Base-by-base conservation (phyloP, 1,284 basidiomycete species). In the Tilletia indica region DNA sequence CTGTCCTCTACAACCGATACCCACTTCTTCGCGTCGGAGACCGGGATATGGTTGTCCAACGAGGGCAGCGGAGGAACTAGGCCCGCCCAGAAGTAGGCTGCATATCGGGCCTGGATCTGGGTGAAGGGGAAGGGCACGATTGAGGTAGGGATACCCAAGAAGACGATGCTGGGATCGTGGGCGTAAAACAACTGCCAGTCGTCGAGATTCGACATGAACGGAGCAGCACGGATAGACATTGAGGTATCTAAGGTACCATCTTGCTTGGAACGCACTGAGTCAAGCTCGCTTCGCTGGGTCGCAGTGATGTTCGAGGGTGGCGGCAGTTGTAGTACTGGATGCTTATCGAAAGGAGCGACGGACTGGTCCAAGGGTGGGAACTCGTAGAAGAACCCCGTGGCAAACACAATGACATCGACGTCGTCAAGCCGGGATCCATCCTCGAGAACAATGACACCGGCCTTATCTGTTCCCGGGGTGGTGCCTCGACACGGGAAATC, bases 41-140 rank as follows among this genome's bases (percentile, higher is more conserved):
- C 54, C 4, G 61, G 64, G 21, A 68, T 16, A 5, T 14, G 14
- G 3, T 36, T 38, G 63, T 71, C 64, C 19, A 71, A 45, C 21
- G 25, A 14, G 16, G 70, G 51, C 38, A 71, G 64, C 5, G 45
- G 39, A 34, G 58, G 51, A 14, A 58, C 61, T 6, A 39, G 39
- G 45, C 61, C 61, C 21, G 66, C 68, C 70, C 70, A 71, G 64
- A 67, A 66, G 3, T 73, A 69, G 0, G 73, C 72, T 1, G 77
- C 73, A 42, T 76, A 74, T 3, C 80, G 70, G 0, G 77, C 69
- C 49, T 83, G 82, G 11, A 74, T 70, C 14, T 83, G 78, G 2
- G 78, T 75, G 11, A 83, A 64, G 0, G 79, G 82, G 72, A 81
- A 81, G n/a, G 82, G 82, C 2, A 83, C 78, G 54, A 83, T 79